These are phyloP conservation scores for Citrus trifoliata DNA, from an alignment of 345 rosid species.

Conservation along the genomic window DNA sequence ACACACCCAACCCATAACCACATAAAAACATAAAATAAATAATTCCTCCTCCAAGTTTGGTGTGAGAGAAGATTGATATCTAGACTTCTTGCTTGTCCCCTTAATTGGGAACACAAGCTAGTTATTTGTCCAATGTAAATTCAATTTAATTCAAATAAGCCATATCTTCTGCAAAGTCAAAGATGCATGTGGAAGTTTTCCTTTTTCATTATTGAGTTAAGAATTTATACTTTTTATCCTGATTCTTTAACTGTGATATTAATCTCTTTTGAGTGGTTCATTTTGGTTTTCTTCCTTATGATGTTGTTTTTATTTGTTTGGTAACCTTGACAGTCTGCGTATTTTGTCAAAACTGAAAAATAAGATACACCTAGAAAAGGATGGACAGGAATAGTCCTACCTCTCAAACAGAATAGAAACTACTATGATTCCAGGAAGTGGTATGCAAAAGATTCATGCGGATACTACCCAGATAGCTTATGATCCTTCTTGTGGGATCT, in stretches of 20 bases:
- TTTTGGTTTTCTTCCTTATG: background rate
- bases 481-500: background rate
- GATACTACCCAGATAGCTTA: background rate
- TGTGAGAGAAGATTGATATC: background rate
- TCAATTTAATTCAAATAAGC: background rate
- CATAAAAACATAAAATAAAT: background rate
- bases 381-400: background rate
- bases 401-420: background rate
- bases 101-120: background rate
- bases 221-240: background rate
- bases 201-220: background rate
- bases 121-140: background rate
- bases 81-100: background rate
- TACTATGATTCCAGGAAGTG: background rate
- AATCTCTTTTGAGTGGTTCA: background rate
- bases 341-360: background rate
- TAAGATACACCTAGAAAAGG: background rate
- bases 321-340: background rate
- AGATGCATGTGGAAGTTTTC: background rate
- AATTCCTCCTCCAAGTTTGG: background rate
- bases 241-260: background rate
- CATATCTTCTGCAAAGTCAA: background rate
- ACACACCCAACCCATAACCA: background rate
- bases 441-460: background rate
- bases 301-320: background rate